phyloP scores from a whole-genome alignment of 2,329 filamentous ascomycete genomes.

The Bipolaris oryzae region DNA sequence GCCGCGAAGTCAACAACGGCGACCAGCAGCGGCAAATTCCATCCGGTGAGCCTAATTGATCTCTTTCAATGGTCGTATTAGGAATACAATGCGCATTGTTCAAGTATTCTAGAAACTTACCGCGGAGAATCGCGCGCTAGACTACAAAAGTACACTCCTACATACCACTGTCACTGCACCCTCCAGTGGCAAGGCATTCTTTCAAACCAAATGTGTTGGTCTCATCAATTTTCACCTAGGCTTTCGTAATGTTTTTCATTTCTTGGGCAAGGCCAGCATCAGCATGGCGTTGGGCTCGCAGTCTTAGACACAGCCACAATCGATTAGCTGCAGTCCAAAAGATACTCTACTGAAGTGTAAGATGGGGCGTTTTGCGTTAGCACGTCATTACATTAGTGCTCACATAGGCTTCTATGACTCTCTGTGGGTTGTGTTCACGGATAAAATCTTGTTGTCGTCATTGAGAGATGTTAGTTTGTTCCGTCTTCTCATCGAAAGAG shows the following conservation, averaged over 20 bases:
- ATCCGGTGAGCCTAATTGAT: not conserved
- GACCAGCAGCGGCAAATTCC: not conserved
- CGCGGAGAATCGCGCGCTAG: not conserved
- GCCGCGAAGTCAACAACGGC: not conserved
- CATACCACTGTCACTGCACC: not conserved
- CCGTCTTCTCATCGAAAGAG: not conserved
- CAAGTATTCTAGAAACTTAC: not conserved
- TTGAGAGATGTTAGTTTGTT: not conserved
- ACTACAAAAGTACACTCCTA: not conserved
- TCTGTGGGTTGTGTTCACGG: not conserved
- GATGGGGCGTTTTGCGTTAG: not conserved
- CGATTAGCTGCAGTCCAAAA: constrained; percentile 1
- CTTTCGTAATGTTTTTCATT: not conserved
- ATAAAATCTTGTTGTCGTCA: not conserved
- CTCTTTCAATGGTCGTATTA: not conserved
- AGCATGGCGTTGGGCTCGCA: not conserved
- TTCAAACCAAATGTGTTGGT: not conserved
- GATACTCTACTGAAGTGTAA: not conserved
- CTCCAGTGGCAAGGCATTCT: not conserved
- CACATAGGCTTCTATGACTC: not conserved
- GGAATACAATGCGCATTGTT: not conserved
- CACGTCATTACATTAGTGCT: too few relatives aligned
- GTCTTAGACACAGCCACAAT: not conserved
- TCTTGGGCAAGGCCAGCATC: not conserved
- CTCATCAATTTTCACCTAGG: not conserved